Evolutionary conservation across 1,284 basidiomycete genomes (phyloP).

Genomic region (Meripilus lineatus): DNA sequence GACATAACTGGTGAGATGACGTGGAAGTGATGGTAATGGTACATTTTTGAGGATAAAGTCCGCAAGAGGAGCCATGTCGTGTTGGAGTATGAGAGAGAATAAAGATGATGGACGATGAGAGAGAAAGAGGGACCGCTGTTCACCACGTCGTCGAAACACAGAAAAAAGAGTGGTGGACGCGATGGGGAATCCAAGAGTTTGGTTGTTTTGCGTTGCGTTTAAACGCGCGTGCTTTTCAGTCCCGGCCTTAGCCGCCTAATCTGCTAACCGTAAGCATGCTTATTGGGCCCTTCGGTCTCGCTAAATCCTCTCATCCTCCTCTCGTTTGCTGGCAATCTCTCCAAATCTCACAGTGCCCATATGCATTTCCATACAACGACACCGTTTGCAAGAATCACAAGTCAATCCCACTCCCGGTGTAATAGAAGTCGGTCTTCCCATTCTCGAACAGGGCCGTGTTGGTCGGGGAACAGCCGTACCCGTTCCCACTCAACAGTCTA

Average conservation of each 20-base stretch:
- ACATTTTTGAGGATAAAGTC: conserved; percentile 58
- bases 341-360: no score
- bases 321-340: conserved; percentile 1
- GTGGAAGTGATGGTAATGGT: conserved; percentile 53
- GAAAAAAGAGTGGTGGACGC: conserved; percentile 6
- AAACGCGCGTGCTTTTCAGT: conserved; percentile 20
- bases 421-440: no score
- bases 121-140: conserved; percentile 14
- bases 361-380: no score
- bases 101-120: conserved; percentile 14
- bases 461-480: no score
- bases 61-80: conserved; percentile 66
- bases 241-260: neutral
- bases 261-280: neutral
- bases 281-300: no score
- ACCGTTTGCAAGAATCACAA: no score
- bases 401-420: no score
- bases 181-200: conserved; percentile 7
- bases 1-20: conserved; percentile 64
- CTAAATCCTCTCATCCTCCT: no score
- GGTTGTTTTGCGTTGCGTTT: no score
- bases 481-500: no score
- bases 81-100: conserved; percentile 15
- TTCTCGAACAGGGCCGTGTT: no score
- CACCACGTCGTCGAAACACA: conserved; percentile 1